Evolutionary conservation across 441 rosid species (phyloP), one percentile per base, ranked within the genome.

Genomic region (Syzygium malaccense): DNA sequence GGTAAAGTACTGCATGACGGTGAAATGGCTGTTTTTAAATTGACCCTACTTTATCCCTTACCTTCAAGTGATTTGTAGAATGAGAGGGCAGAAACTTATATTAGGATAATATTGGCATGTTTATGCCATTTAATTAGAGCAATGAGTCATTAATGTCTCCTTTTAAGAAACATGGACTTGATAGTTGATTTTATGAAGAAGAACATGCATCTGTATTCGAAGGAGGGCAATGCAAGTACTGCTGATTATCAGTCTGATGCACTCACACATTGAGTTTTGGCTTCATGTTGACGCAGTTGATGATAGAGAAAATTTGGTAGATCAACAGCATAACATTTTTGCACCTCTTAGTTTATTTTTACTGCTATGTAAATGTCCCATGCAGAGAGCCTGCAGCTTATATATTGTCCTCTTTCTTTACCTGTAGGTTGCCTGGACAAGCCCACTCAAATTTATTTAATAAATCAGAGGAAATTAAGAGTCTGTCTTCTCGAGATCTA

Each of bases 361-460:
- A n/a, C n/a, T n/a, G n/a, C 23, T 4, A 66, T 4, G 14, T 33
- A 13, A 20, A 55, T 57, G 26, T 33, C 45, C 48, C 15, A 26
- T 91, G 89, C 88, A 93, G 95, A 89, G 90, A 89, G 87, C 87
- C 88, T 85, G 89, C 80, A 33, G 86, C 68, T 62, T 62, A 88
- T 79, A 91, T 87, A 87, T 86, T 87, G 89, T 90, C 85, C 83
- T 55, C 89, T 85, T 85, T 17, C 7, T 85, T 25, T 87, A 91
- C 91, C 87, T 90, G 85, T 84, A 94, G 89, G 71, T 94, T 92
- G 37, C 37, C 37, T 37, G 92, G 91, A 91, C 86, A 60, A 53
- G 87, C 90, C 51, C 53, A 86, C 86, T 93, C 96, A 54, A 93
- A 91, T 48, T 87, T 88, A 88, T 93, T 93, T 58, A 89, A 88